Percentiles rank a stretch among this genome's conserved stretches.
These are phyloP conservation scores for Cladosporium sphaerospermum DNA, from an alignment of 2,329 filamentous ascomycete genomes.

Conservation along the genomic window DNA sequence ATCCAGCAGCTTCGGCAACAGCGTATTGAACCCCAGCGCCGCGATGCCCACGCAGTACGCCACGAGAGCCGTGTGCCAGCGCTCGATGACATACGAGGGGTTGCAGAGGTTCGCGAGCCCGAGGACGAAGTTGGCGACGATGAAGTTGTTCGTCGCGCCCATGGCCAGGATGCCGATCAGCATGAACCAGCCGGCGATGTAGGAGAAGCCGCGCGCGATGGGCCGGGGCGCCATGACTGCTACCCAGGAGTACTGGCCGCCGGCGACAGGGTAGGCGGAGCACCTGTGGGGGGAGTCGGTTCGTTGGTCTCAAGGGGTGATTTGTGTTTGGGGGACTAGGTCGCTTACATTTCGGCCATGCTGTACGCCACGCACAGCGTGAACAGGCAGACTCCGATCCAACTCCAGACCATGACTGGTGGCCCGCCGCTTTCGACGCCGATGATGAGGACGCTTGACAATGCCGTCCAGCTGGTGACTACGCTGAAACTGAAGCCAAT, in stretches of 20 bases:
- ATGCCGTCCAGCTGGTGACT: slow-evolving; percentile 53
- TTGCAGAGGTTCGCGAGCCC: slow-evolving; percentile 49
- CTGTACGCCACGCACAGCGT: slow-evolving; percentile 51
- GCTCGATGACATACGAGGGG: slow-evolving; percentile 45
- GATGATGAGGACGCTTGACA: slow-evolving; percentile 51
- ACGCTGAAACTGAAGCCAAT: slow-evolving; percentile 55
- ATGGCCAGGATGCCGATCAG: slow-evolving; percentile 42
- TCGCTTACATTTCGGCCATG: slow-evolving; percentile 48
- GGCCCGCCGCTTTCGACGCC: slow-evolving; percentile 52
- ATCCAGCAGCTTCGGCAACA: slow-evolving; percentile 46
- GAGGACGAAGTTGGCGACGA: slow-evolving; percentile 51
- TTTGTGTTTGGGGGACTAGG: neutral
- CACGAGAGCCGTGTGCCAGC: slow-evolving; percentile 52
- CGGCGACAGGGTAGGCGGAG: slow-evolving; percentile 50
- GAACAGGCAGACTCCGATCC: slow-evolving; percentile 47
- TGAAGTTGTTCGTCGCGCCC: slow-evolving; percentile 50
- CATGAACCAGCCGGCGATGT: slow-evolving; percentile 37
- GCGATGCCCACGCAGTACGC: slow-evolving; percentile 44
- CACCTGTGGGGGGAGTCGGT: slow-evolving; percentile 25
- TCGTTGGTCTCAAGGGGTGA: no score
- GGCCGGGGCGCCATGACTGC: slow-evolving; percentile 47
- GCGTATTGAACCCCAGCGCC: slow-evolving; percentile 45
- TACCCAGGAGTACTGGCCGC: slow-evolving; percentile 55
- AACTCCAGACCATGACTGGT: slow-evolving; percentile 54
- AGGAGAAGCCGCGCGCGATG: slow-evolving; percentile 30